A percentile compares a stretch with the other conserved stretches of the same genome.
Evolutionary conservation across 2,329 filamentous ascomycete genomes (phyloP).

Genomic region (Pyrenochaeta sp.): DNA sequence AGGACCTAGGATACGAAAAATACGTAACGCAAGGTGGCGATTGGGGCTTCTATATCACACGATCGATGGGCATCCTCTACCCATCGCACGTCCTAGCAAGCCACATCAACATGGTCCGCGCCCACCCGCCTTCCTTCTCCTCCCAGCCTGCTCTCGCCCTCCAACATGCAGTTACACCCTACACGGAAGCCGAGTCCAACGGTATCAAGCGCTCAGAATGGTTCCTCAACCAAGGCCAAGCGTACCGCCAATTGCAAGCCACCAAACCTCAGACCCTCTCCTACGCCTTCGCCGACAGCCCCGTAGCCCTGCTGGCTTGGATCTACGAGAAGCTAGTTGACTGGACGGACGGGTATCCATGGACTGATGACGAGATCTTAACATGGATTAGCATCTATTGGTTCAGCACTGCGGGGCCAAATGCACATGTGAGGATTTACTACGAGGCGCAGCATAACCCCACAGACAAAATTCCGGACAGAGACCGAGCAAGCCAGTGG

Average conservation of each 20-base stretch:
- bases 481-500: slow-evolving; percentile 52
- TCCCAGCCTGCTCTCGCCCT: slow-evolving; percentile 66
- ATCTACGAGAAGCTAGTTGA: slow-evolving; percentile 82
- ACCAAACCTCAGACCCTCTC: slow-evolving; percentile 78
- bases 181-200: slow-evolving; percentile 60
- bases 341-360: slow-evolving; percentile 76
- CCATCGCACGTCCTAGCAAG: slow-evolving; percentile 65
- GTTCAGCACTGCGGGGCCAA: slow-evolving; percentile 74
- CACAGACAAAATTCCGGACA: slow-evolving; percentile 31
- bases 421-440: slow-evolving; percentile 74
- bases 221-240: slow-evolving; percentile 66
- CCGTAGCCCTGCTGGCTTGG: slow-evolving; percentile 77
- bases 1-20: slow-evolving; percentile 69
- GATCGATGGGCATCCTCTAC: slow-evolving; percentile 67
- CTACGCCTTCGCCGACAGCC: slow-evolving; percentile 73
- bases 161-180: slow-evolving; percentile 64
- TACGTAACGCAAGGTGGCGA: slow-evolving; percentile 70
- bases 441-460: slow-evolving; percentile 67
- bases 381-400: slow-evolving; percentile 79
- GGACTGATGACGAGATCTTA: slow-evolving; percentile 78
- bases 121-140: slow-evolving; percentile 48
- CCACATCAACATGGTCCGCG: slow-evolving; percentile 69
- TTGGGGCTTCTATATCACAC: slow-evolving; percentile 73
- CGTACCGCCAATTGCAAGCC: slow-evolving; percentile 67
- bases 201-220: slow-evolving; percentile 64